phyloP scores from a whole-genome alignment of 495 filamentous ascomycete genomes.

The Aspergillus ostianus region DNA sequence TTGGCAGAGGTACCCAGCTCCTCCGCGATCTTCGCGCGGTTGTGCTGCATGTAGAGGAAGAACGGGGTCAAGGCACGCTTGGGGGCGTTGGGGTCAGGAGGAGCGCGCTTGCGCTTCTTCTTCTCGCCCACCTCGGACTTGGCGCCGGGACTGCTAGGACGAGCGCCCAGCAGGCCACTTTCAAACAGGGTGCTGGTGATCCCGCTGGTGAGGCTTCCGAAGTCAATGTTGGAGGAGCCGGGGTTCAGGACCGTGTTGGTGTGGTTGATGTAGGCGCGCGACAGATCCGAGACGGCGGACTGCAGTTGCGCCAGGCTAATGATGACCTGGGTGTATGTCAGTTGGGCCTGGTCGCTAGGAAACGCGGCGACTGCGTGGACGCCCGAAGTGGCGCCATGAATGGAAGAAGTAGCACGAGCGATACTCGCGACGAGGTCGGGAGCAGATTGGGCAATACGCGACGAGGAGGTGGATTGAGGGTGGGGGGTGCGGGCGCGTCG shows the following conservation, averaged over 20 bases:
- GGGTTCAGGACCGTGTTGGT: constrained; percentile 74
- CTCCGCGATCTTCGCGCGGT: constrained; percentile 69
- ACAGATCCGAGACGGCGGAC: constrained; percentile 68
- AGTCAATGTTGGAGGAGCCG: constrained; percentile 50
- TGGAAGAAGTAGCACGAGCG: constrained; percentile 6
- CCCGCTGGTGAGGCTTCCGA: constrained; percentile 43
- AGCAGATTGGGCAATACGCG: constrained; percentile 12
- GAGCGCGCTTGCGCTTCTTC: constrained; percentile 81
- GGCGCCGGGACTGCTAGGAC: constrained; percentile 37
- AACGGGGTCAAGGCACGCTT: constrained; percentile 92
- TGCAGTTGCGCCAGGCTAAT: constrained; percentile 70
- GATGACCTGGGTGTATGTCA: constrained; percentile 58
- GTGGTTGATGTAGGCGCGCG: constrained; percentile 77
- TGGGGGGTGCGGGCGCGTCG: constrained; percentile 14
- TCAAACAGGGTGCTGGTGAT: constrained; percentile 47
- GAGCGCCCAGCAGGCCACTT: constrained; percentile 37
- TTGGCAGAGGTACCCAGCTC: constrained; percentile 69
- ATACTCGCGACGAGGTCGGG: constrained; percentile 11
- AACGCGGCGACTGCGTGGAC: constrained; percentile 3
- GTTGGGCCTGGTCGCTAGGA: constrained; percentile 7
- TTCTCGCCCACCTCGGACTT: constrained; percentile 58
- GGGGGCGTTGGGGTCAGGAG: constrained; percentile 87
- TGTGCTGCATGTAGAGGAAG: constrained; percentile 88
- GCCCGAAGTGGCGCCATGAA: constrained; percentile 12
- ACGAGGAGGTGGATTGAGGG: constrained; percentile 12